Evolutionary conservation across 257 asterid genomes (phyloP).

Genomic region (Thymus quinquecostatus): DNA sequence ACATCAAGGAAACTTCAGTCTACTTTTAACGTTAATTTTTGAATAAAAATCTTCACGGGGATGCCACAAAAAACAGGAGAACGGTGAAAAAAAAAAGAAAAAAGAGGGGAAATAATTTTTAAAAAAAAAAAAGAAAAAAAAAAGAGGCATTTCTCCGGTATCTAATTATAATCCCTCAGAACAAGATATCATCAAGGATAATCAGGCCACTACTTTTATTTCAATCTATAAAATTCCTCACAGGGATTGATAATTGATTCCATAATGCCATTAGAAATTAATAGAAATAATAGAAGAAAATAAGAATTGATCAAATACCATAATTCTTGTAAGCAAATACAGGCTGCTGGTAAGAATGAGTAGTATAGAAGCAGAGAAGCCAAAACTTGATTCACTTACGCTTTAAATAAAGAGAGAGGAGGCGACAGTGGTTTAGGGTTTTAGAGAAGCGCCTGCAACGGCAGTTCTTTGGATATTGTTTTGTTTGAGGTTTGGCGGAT

Average conservation of each 20-base stretch:
- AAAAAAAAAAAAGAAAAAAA: not conserved
- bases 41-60: not conserved
- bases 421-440: no score
- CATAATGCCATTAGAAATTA: no score
- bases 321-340: no score
- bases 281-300: not conserved
- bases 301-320: no score
- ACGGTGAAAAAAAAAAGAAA: not conserved
- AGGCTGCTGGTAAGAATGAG: no score
- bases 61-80: not conserved
- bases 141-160: not conserved
- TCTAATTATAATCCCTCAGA: slow-evolving; percentile 2
- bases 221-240: not conserved
- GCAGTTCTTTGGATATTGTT: no score
- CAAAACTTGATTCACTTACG: no score
- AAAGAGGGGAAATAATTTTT: no score
- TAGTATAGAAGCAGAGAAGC: no score
- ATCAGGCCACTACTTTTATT: slow-evolving; percentile 19
- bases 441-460: no score
- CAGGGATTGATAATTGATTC: slow-evolving; percentile 1
- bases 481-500: no score
- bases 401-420: no score
- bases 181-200: not conserved
- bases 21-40: slow-evolving; percentile 17
- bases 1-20: slow-evolving; percentile 3